Evolutionary conservation across 1,284 basidiomycete species (phyloP), one percentile per base, ranked within the genome.

Genomic region (Sporisorium scitamineum): DNA sequence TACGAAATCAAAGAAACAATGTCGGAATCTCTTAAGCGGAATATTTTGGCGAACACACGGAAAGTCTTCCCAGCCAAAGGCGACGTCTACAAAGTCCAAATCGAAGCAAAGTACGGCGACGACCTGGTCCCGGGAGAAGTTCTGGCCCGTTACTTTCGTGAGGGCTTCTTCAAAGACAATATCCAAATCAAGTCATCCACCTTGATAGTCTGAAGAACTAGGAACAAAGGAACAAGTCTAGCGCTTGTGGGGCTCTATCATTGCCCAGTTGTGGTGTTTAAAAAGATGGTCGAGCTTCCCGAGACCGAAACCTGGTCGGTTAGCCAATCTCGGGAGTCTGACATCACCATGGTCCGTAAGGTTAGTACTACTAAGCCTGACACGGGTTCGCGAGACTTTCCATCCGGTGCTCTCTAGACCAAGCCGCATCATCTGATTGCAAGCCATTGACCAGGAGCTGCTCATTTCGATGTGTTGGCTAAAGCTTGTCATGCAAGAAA

Each of bases 161-260:
- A 4, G 8, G 34, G 14, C 11, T 16, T 26, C 18, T 7, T 8
- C 16, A 13, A 13, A 11, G n/a, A 54, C 10, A 18, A 24, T 3
- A 20, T 41, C 3, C n/a, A n/a, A n/a, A n/a, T n/a, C n/a, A n/a
- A n/a, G 13, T 16, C 11, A 14, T 5, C 2, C 11, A 45, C 27
- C n/a, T 16, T 55, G 24, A n/a, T 11, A 4, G 54, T 55, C 5
- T 55, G 27, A 16, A 29, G 34, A 27, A 44, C 42, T 2, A n/a
- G 54, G n/a, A 20, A 22, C 5, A 5, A n/a, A 31, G 42, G 54
- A 14, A 7, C 9, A 9, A 9, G 42, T 4, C 42, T 55, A 20
- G 54, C 29, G 5, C 34, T 55, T 3, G 20, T 55, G 13, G 54
- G 54, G 27, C 29, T 55, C 5, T 55, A 55, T 7, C 54, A 55